Evolutionary conservation across 179 eudicot genomes (phyloP), one percentile per base, ranked within the genome.

Genomic region (Gypsophila paniculata): DNA sequence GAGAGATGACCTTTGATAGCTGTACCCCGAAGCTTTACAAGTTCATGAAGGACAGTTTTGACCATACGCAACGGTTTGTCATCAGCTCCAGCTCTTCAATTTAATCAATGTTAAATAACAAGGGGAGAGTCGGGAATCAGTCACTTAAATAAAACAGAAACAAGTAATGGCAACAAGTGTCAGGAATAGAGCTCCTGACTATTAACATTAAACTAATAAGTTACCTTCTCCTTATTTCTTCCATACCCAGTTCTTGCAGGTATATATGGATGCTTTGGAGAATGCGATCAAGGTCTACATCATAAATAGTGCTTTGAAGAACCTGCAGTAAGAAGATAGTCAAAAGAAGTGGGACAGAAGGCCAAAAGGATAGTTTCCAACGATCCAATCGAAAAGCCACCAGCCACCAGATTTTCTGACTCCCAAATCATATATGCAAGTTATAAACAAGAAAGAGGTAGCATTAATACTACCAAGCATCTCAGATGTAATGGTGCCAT

Each of bases 11-110:
- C 99, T 74, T 95, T 92, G 52, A 95, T 90, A 73, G 99, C 93
- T 76, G 99, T 95, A 61, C 98, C 96, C 59, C 92, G 96, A 67
- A 92, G 93, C 89, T 95, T 95, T 49, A 95, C 98, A 68, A 95
- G 99, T 85, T 92, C 96, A 80, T 92, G 99, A 69, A 95, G 83
- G 78, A 93, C 98, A 58, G 98, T 95, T 87, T 93, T 95, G 25
- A 92, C 99, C 96, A 95, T 95, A 39, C 98, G 93, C 78, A 95
- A 82, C 25, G 99, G 96, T 48, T 93, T 95, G 78, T 95, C 99
- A 85, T 95, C 99, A 62, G 99, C 96, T 74, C 99, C 98, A 60
- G 98, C 99, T 81, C 98, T 94, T 72, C 39, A 70, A 39, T 52
- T 74, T 38, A n/a, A 64, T 72, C n/a, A n/a, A 12, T 32, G 46